These are phyloP conservation scores for Nothophytophthora sp. DNA, from an alignment of 352 stramenopile genomes.

Conservation along the genomic window DNA sequence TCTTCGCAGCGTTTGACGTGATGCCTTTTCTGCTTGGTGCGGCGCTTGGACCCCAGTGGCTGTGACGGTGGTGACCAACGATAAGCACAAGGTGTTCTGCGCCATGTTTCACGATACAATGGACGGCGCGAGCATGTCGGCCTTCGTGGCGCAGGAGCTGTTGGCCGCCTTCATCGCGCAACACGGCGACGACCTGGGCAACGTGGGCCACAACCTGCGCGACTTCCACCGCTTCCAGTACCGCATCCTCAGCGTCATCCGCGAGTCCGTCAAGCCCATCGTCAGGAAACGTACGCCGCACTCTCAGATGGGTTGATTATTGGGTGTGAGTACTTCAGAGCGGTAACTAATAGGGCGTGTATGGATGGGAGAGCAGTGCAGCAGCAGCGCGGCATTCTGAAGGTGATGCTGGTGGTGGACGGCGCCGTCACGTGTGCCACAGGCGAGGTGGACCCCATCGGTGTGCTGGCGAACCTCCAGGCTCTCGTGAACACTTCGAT, in stretches of 20 bases:
- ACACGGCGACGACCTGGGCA: slow-evolving; percentile 74
- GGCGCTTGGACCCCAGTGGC: slow-evolving; percentile 56
- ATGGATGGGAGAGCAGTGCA: slow-evolving; percentile 55
- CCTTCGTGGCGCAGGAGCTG: slow-evolving; percentile 90
- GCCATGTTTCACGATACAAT: slow-evolving; percentile 90
- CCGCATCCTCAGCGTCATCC: slow-evolving; percentile 80
- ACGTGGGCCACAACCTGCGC: slow-evolving; percentile 88
- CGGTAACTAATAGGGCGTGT: slow-evolving; percentile 5
- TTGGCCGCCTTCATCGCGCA: slow-evolving; percentile 81
- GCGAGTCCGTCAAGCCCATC: slow-evolving; percentile 83
- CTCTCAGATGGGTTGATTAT: not conserved
- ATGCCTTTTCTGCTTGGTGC: too few relatives aligned
- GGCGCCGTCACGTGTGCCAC: slow-evolving; percentile 81
- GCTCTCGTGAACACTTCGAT: slow-evolving; percentile 82
- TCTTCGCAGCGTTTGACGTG: too few relatives aligned
- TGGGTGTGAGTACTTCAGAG: not conserved
- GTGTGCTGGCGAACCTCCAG: slow-evolving; percentile 90
- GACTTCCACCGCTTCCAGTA: slow-evolving; percentile 92
- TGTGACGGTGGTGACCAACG: slow-evolving; percentile 90
- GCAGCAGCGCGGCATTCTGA: slow-evolving; percentile 86
- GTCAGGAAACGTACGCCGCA: slow-evolving; percentile 71
- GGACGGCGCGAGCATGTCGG: slow-evolving; percentile 77
- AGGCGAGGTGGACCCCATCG: slow-evolving; percentile 89
- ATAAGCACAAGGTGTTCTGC: slow-evolving; percentile 90
- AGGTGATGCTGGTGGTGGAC: slow-evolving; percentile 90